A percentile compares a stretch with the other conserved stretches of the same genome.
Evolutionary conservation across 331 rosid genomes (phyloP).

Genomic region (Erythrophleum ivorense): DNA sequence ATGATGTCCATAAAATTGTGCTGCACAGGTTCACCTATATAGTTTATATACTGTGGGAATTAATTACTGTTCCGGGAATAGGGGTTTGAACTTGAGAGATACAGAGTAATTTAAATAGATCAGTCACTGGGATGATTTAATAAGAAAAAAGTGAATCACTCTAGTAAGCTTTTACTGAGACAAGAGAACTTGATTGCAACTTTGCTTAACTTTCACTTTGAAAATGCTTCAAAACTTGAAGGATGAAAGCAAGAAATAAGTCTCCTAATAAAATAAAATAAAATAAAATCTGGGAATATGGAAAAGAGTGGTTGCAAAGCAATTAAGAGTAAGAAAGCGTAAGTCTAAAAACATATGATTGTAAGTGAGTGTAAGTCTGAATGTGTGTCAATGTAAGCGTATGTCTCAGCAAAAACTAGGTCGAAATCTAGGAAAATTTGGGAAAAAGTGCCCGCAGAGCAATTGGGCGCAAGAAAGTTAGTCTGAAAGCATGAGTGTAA

Average conservation of each 20-base stretch:
- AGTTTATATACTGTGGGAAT: not conserved
- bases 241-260: not conserved
- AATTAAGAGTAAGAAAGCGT: too few species aligned
- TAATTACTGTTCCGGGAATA: not conserved
- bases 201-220: not conserved
- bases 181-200: not conserved
- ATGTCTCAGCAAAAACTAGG: not conserved
- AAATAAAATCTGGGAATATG: not conserved
- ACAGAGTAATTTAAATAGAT: not conserved
- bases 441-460: not conserved
- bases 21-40: not conserved
- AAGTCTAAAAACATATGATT: too few species aligned
- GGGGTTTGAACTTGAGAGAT: not conserved
- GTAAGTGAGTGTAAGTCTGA: too few species aligned
- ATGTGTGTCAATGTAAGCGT: too few species aligned
- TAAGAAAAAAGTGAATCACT: not conserved
- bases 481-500: not conserved
- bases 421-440: not conserved
- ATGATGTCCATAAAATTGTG: not conserved
- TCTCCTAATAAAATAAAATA: not conserved
- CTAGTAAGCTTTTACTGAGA: not conserved
- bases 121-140: not conserved
- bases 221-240: not conserved
- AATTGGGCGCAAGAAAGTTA: not conserved
- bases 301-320: not conserved